Evolutionary conservation across 352 stramenopile species (phyloP), one percentile per base, ranked within the genome.

Genomic region (Thalassiosira livingstoniorum): DNA sequence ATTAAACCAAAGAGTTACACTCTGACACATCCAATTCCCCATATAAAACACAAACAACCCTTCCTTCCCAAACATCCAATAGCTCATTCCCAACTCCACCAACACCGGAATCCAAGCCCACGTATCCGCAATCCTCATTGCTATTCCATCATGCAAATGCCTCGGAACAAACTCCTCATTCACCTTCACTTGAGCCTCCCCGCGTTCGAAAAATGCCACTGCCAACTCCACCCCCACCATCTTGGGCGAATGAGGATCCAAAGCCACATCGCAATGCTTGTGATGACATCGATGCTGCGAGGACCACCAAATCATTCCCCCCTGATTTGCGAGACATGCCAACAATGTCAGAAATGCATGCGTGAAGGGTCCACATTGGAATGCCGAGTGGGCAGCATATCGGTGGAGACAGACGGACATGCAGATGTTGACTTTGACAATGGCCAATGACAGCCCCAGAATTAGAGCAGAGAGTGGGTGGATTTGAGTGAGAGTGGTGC

Each of bases 371-470:
- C 65, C 64, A 35, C 84, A 88, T 63, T 90, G 88, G 64, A 90
- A 90, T 1, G 80, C 80, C 15, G 76, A 73, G 68, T 90, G 84
- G 3, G 84, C 73, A 5, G 81, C 75, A 69, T 85, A 90, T 25
- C 80, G 67, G 58, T 90, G 84, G 2, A 88, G 69, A 80, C 84
- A 90, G 0, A 88, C 84, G 0, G 73, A 87, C 80, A 88, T 90
- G 66, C 84, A 88, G n/a, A 90, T 78, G 39, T 47, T 47, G 39
- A 47, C 39, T 15, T 47, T 47, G 39, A 15, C 39, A 15, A 47
- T 47, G 39, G 39, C 39, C 7, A 47, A 18, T 7, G 7, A 18
- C 7, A 47, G 7, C 15, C 7, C 39, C 7, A 47, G 39, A 15
- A 47, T 15, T 7, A 47, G 39, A 15, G 39, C 39, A 15, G 39